phyloP scores from a whole-genome alignment of 2,329 filamentous ascomycete species.

The Cladorrhinum sp. region DNA sequence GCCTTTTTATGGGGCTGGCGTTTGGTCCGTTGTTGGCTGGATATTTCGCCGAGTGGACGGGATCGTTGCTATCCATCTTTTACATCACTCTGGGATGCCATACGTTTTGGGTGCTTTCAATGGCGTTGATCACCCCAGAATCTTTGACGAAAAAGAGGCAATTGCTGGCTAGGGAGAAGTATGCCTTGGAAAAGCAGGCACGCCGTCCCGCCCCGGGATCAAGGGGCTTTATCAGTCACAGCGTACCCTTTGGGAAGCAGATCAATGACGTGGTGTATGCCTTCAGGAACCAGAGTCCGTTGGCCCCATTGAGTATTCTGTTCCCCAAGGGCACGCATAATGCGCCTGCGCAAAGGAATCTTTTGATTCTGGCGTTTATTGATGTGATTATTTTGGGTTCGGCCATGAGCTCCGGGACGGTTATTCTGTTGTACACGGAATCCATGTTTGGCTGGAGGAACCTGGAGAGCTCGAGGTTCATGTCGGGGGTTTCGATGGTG shows the following conservation, averaged over 20 bases:
- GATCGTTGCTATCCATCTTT: constrained; percentile 76
- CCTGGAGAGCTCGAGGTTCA: constrained; percentile 74
- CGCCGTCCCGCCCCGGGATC: constrained; percentile 33
- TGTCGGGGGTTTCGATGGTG: constrained; percentile 73
- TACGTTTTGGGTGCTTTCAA: constrained; percentile 66
- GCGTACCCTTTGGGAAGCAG: constrained; percentile 17
- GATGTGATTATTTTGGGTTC: constrained; percentile 81
- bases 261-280: constrained; percentile 32
- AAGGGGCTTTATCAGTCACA: constrained; percentile 18
- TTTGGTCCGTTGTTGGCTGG: constrained; percentile 80
- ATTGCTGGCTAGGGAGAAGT: constrained; percentile 65
- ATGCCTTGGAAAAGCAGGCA: constrained; percentile 45
- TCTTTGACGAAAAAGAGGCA: constrained; percentile 75
- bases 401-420: constrained; percentile 75
- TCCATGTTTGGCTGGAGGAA: constrained; percentile 80
- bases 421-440: constrained; percentile 80
- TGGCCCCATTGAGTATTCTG: constrained; percentile 75
- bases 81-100: constrained; percentile 76
- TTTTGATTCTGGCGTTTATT: constrained; percentile 75
- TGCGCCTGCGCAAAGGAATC: constrained; percentile 68
- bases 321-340: constrained; percentile 66
- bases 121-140: constrained; percentile 74
- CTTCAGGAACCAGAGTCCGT: constrained; percentile 58
- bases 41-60: constrained; percentile 72
- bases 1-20: constrained; percentile 84